Conservation (phyloP, 1,139 yeast species). For the Kodamaea anthophila region DNA sequence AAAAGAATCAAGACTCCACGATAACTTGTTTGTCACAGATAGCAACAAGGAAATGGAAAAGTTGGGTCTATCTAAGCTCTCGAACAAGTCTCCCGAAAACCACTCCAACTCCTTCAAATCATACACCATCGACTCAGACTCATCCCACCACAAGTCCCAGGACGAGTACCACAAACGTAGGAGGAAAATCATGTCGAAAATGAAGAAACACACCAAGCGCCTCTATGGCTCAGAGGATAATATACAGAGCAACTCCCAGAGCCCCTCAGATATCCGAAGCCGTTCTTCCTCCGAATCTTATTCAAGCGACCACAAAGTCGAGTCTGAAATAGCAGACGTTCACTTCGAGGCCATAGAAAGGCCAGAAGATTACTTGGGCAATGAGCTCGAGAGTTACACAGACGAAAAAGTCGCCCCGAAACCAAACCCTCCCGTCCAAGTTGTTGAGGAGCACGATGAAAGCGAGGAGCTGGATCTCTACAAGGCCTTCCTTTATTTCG, state of each 20-base stretch:
- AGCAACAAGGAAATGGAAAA: conserved; percentile 1
- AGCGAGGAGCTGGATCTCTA: background rate
- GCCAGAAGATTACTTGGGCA: conserved; percentile 1
- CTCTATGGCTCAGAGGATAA: conserved; percentile 4
- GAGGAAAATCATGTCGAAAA: conserved; percentile 7
- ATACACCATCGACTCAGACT: background rate
- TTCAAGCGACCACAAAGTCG: background rate
- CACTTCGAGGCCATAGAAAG: conserved; percentile 2
- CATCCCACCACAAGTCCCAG: background rate
- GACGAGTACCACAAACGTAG: conserved; percentile 4
- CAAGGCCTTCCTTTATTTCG: conserved; percentile 10
- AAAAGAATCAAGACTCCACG: conserved; percentile 20
- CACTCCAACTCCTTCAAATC: background rate
- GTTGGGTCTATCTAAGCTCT: background rate
- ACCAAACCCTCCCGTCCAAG: too few relatives aligned
- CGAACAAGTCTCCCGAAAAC: conserved; percentile 5
- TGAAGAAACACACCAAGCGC: conserved; percentile 9
- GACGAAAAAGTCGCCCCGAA: background rate
- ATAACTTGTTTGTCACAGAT: conserved; percentile 23
- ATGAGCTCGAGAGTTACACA: background rate
- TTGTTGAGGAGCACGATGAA: background rate
- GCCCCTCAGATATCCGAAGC: conserved; percentile 3
- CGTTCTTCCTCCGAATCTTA: conserved; percentile 4
- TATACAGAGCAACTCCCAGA: conserved; percentile 2
- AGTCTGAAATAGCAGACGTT: conserved; percentile 4